phyloP scores from a whole-genome alignment of 176 grass and related monocot genomes.

The Typha latifolia region DNA sequence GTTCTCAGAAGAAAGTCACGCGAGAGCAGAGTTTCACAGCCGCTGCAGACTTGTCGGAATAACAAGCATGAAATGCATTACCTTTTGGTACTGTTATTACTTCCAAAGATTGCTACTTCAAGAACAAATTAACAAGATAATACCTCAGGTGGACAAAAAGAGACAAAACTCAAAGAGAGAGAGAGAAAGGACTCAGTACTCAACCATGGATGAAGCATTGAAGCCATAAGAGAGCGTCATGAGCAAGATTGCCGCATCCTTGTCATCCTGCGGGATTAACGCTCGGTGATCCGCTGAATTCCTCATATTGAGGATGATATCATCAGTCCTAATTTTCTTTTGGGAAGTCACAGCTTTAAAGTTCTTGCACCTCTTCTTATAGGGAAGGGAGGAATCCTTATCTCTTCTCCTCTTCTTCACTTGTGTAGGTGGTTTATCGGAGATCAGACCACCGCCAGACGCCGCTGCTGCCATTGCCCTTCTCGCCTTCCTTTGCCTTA shows the following conservation, averaged over 20 bases:
- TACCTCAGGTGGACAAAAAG: no score
- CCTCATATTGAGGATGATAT: slow-evolving; percentile 39
- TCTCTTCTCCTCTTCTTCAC: slow-evolving; percentile 62
- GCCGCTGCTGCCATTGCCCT: slow-evolving; percentile 49
- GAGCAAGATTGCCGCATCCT: slow-evolving; percentile 78
- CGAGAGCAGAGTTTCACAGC: no score
- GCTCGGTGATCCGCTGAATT: slow-evolving; percentile 7
- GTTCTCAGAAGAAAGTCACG: no score
- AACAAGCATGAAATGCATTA: no score
- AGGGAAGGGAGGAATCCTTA: slow-evolving; percentile 43
- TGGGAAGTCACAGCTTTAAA: no score
- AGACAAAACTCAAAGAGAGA: no score
- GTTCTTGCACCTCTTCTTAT: slow-evolving; percentile 91
- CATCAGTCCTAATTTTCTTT: slow-evolving; percentile 29
- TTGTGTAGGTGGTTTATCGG: slow-evolving; percentile 11
- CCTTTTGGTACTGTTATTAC: no score
- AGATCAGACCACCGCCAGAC: no score
- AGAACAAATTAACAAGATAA: no score
- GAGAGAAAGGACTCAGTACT: neutral
- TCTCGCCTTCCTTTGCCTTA: slow-evolving; percentile 90
- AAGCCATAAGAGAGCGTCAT: slow-evolving; percentile 80
- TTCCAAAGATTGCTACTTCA: no score
- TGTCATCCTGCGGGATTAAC: slow-evolving; percentile 54
- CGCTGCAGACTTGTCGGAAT: no score
- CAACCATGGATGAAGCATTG: slow-evolving; percentile 60